These are phyloP conservation scores for Candida ascalaphidarum DNA, from an alignment of 805 yeast genomes.

Conservation along the genomic window DNA sequence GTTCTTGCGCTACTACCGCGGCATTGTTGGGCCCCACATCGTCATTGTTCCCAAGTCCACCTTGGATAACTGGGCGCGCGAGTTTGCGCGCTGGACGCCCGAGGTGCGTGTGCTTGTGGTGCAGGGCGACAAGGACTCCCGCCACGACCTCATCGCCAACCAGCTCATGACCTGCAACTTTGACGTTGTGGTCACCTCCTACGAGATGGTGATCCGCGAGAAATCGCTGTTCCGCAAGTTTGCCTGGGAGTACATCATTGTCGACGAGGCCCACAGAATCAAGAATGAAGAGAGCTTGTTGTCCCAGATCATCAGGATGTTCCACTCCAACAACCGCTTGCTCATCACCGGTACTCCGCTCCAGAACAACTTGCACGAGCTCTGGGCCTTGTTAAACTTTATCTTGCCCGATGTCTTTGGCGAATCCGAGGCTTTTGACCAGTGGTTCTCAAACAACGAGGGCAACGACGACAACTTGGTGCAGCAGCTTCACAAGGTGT, in stretches of 20 bases:
- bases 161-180: slow-evolving; percentile 64
- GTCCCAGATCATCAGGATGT: slow-evolving; percentile 85
- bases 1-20: slow-evolving; percentile 67
- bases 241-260: slow-evolving; percentile 88
- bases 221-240: slow-evolving; percentile 71
- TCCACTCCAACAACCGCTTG: slow-evolving; percentile 76
- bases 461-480: slow-evolving; percentile 69
- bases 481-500: slow-evolving; percentile 78
- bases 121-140: slow-evolving; percentile 84
- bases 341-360: slow-evolving; percentile 94
- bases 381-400: slow-evolving; percentile 92
- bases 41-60: slow-evolving; percentile 95
- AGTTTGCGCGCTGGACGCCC: slow-evolving; percentile 93
- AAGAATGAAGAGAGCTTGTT: slow-evolving; percentile 89
- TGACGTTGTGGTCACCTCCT: slow-evolving; percentile 86
- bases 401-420: slow-evolving; percentile 91
- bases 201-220: slow-evolving; percentile 89
- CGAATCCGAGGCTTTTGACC: slow-evolving; percentile 82
- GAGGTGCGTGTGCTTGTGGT: slow-evolving; percentile 79
- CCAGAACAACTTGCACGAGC: slow-evolving; percentile 89
- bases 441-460: slow-evolving; percentile 67
- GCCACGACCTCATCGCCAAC: slow-evolving; percentile 52
- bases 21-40: slow-evolving; percentile 82
- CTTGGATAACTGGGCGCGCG: slow-evolving; percentile 92
- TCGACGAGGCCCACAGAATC: slow-evolving; percentile 96